Evolutionary conservation across 371 early-diverging fungal species (phyloP).

Genomic region (Lichtheimia ornata): DNA sequence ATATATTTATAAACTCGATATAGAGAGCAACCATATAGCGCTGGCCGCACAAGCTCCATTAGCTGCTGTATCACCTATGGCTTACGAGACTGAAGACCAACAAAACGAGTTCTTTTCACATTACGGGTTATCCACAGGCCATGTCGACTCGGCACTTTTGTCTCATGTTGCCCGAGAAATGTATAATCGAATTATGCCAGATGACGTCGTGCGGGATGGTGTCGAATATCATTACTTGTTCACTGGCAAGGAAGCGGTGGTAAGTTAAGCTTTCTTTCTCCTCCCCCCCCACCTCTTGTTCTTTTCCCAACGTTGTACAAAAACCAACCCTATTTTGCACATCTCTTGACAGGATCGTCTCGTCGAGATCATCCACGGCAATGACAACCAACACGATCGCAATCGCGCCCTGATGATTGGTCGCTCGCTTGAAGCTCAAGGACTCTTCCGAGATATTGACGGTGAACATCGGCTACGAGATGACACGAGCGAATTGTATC

Average conservation of each 20-base stretch:
- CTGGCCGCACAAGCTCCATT: slow-evolving; percentile 7
- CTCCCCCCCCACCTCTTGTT: too few relatives aligned
- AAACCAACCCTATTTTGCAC: not conserved
- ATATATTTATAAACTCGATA: too few relatives aligned
- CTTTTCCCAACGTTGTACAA: not conserved
- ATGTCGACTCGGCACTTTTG: slow-evolving; percentile 68
- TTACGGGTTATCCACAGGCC: not conserved
- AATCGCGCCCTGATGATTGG: slow-evolving; percentile 82
- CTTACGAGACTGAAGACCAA: slow-evolving; percentile 16
- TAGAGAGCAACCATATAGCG: not conserved
- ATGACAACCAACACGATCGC: slow-evolving; percentile 54
- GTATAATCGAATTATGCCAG: slow-evolving; percentile 35
- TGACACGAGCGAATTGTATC: slow-evolving; percentile 73
- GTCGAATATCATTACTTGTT: slow-evolving; percentile 81
- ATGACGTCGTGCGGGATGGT: slow-evolving; percentile 66
- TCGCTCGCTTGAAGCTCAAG: slow-evolving; percentile 79
- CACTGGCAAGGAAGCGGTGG: slow-evolving; percentile 82
- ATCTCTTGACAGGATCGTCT: slow-evolving; percentile 48
- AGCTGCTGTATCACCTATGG: slow-evolving; percentile 16
- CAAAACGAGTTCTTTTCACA: slow-evolving; percentile 18
- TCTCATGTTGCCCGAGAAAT: slow-evolving; percentile 78
- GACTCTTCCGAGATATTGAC: slow-evolving; percentile 83
- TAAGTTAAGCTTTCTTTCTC: slow-evolving; percentile 27
- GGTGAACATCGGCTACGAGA: slow-evolving; percentile 81
- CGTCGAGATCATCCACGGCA: slow-evolving; percentile 53